Evolutionary conservation across 345 rosid species (phyloP), one percentile per base, ranked within the genome.

Genomic region (Streptanthus diversifolius): DNA sequence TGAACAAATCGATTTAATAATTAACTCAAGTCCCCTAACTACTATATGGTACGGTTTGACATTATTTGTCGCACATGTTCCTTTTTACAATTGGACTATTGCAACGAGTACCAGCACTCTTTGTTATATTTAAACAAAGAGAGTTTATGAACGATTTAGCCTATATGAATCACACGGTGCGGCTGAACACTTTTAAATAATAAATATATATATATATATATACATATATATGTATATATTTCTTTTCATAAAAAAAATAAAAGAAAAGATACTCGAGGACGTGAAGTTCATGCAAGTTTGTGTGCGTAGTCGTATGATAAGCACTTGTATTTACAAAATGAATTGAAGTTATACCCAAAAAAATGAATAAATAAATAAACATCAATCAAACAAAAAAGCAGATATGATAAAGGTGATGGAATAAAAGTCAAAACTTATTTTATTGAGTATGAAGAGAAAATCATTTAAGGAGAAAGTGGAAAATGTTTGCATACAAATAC

Each of bases 21-120:
- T 21, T 43, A 37, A 40, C 15, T 29, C 11, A 39, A 59, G 37
- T 29, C 8, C 44, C 36, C 33, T 37, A 48, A 18, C 60, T 36
- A 36, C 35, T 73, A 72, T 53, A 13, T 49, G 10, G 53, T 27
- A 66, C 25, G 52, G 62, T 49, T 59, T 74, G 73, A 67, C 61
- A 66, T 29, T 48, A 30, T 58, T 66, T 58, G 29, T 58, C 44
- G 39, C 47, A 58, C 40, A 22, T 40, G 59, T 60, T 40, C 29
- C 8, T 67, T 60, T 74, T 25, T 3, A 33, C 30, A 33, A 9
- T 33, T 54, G 14, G 62, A 52, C 63, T 52, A 72, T 22, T 63
- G 70, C 70, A 54, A 53, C 56, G 22, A 62, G 21, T 41, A 72
- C 36, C 27, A 53, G 27, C 37, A 39, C 45, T 63, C 22, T 37